These are phyloP conservation scores for Claviceps africana DNA, from an alignment of 2,329 filamentous ascomycete genomes.

Conservation along the genomic window DNA sequence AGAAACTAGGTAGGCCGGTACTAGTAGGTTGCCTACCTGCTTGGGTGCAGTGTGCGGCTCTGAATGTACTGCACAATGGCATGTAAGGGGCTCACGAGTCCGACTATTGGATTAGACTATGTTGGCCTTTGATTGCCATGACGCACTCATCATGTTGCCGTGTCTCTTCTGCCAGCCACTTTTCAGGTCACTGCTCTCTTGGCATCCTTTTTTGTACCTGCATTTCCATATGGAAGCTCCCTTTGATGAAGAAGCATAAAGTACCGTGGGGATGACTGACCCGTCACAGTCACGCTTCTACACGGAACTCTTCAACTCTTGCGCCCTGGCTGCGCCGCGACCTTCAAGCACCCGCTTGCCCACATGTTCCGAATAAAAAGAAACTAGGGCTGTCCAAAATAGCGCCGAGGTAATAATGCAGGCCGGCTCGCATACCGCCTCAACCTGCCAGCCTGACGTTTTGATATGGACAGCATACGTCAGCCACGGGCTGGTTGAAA, in stretches of 20 bases:
- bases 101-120: background rate
- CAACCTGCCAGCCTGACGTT: too few relatives aligned
- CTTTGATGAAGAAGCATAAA: background rate
- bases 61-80: too few relatives aligned
- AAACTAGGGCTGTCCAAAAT: too few relatives aligned
- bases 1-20: background rate
- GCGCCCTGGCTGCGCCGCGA: too few relatives aligned
- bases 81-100: background rate
- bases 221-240: background rate
- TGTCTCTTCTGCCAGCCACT: background rate
- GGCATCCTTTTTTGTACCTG: background rate
- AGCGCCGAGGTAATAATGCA: too few relatives aligned
- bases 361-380: too few relatives aligned
- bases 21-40: too few relatives aligned
- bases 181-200: background rate
- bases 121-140: background rate
- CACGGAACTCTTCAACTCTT: background rate
- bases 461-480: too few relatives aligned
- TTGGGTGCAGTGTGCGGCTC: too few relatives aligned
- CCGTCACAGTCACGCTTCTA: background rate
- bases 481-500: too few relatives aligned
- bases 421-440: too few relatives aligned
- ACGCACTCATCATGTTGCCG: background rate
- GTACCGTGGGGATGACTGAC: background rate
- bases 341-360: too few relatives aligned